These are phyloP conservation scores for Trametes villosa DNA, from an alignment of 768 basidiomycete genomes.

Conservation along the genomic window DNA sequence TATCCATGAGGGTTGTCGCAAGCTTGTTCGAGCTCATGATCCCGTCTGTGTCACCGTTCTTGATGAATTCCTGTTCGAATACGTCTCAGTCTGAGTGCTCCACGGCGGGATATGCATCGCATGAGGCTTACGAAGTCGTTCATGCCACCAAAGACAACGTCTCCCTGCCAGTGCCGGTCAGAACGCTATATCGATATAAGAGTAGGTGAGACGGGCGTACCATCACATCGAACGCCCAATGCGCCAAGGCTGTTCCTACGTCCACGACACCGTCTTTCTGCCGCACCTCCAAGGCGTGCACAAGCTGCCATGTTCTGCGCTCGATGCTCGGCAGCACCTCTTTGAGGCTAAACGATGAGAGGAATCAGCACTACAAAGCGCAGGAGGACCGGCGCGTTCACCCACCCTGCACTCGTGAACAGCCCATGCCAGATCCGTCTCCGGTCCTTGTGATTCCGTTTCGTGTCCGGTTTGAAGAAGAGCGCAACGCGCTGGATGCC, in stretches of 20 bases:
- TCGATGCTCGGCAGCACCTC: not conserved
- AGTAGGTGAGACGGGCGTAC: constrained; percentile 10
- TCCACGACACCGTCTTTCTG: constrained; percentile 18
- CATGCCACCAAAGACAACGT: not conserved
- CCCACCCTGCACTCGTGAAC: not conserved
- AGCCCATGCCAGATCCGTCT: not conserved
- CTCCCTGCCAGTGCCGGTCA: not conserved
- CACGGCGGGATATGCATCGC: no score
- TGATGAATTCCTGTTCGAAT: not conserved
- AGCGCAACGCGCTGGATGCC: not conserved
- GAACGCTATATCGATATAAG: not conserved
- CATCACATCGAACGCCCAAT: constrained; percentile 33
- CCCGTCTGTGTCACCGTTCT: not conserved
- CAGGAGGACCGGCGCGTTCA: no score
- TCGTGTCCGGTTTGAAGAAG: not conserved
- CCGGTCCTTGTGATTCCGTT: not conserved
- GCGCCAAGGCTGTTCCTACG: constrained; percentile 15
- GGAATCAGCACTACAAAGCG: no score
- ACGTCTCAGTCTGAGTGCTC: no score
- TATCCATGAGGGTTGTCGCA: not conserved
- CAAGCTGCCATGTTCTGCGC: not conserved
- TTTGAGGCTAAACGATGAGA: not conserved
- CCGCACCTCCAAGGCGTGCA: not conserved
- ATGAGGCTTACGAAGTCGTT: not conserved
- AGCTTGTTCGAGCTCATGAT: not conserved